Evolutionary conservation across 768 basidiomycete species (phyloP).

Genomic region (Amanita fuliginea): DNA sequence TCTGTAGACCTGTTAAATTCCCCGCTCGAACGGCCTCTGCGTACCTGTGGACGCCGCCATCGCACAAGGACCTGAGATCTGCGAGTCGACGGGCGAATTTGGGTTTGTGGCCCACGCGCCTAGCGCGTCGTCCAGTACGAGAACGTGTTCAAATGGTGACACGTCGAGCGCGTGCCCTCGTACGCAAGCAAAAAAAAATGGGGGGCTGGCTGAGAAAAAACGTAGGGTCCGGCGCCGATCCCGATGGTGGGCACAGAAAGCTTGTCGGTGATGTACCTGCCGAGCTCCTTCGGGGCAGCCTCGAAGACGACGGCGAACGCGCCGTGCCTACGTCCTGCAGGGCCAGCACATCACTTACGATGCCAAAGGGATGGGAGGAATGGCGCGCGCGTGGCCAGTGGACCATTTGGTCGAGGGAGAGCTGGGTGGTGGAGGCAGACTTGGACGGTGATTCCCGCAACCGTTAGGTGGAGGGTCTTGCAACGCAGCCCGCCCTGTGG

Average conservation of each 20-base stretch:
- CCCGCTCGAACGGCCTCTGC: slow-evolving; percentile 65
- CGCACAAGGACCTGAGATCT: slow-evolving; percentile 51
- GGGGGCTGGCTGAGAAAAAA: slow-evolving; percentile 2
- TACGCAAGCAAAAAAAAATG: no score
- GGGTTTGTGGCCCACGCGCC: slow-evolving; percentile 79
- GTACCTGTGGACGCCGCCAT: slow-evolving; percentile 61
- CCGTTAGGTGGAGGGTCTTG: no score
- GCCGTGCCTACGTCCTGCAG: slow-evolving; percentile 78
- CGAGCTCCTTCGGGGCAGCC: slow-evolving; percentile 77
- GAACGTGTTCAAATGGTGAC: slow-evolving; percentile 35
- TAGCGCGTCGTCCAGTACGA: slow-evolving; percentile 89
- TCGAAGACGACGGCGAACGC: slow-evolving; percentile 85
- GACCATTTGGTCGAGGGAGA: slow-evolving; percentile 87
- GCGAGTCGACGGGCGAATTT: slow-evolving; percentile 90
- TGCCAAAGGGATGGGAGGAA: slow-evolving; percentile 69
- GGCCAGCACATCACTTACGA: slow-evolving; percentile 54
- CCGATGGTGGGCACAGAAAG: slow-evolving; percentile 83
- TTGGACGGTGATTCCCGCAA: slow-evolving; percentile 94
- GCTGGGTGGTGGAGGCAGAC: slow-evolving; percentile 84
- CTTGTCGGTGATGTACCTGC: slow-evolving; percentile 57
- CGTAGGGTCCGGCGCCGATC: slow-evolving; percentile 80
- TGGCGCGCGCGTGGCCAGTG: slow-evolving; percentile 87
- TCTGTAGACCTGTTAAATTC: slow-evolving; percentile 56
- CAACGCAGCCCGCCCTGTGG: no score
- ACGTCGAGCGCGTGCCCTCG: neutral